These are phyloP conservation scores for Aspergillus vadensis DNA, from an alignment of 2,329 filamentous ascomycete genomes.

Conservation along the genomic window DNA sequence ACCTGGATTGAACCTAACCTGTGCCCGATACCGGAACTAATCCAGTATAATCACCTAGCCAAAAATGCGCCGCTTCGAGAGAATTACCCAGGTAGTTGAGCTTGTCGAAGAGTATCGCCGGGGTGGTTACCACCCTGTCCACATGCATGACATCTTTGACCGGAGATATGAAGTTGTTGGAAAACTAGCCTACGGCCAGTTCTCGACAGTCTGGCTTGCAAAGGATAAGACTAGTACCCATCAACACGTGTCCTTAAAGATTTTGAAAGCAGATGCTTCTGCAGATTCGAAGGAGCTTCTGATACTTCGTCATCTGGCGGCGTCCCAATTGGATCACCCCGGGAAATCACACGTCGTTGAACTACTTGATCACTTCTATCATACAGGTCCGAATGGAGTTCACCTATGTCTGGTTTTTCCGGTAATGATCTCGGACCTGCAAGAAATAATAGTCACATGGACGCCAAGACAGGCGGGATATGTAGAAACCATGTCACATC, in stretches of 20 bases:
- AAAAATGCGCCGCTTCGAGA: not conserved
- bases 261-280: slow-evolving; percentile 28
- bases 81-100: slow-evolving; percentile 14
- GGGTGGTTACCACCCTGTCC: slow-evolving; percentile 31
- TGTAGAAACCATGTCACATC: slow-evolving; percentile 20
- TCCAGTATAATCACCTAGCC: no score
- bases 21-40: no score
- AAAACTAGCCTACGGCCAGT: slow-evolving; percentile 24
- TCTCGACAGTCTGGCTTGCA: slow-evolving; percentile 31
- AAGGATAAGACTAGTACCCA: slow-evolving; percentile 21
- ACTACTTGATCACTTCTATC: slow-evolving; percentile 28
- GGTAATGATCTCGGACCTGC: slow-evolving; percentile 27
- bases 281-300: slow-evolving; percentile 22
- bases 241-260: slow-evolving; percentile 26
- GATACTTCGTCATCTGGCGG: slow-evolving; percentile 21
- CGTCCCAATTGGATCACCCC: slow-evolving; percentile 13
- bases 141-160: slow-evolving; percentile 26
- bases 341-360: slow-evolving; percentile 24
- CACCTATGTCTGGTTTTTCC: slow-evolving; percentile 30
- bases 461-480: slow-evolving; percentile 17
- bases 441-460: slow-evolving; percentile 20
- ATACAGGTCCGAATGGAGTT: slow-evolving; percentile 25
- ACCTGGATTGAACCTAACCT: no score
- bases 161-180: slow-evolving; percentile 23
- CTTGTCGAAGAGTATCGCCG: slow-evolving; percentile 28